phyloP scores from a whole-genome alignment of 164 flowering plant species.

The Vitis rupestris region DNA sequence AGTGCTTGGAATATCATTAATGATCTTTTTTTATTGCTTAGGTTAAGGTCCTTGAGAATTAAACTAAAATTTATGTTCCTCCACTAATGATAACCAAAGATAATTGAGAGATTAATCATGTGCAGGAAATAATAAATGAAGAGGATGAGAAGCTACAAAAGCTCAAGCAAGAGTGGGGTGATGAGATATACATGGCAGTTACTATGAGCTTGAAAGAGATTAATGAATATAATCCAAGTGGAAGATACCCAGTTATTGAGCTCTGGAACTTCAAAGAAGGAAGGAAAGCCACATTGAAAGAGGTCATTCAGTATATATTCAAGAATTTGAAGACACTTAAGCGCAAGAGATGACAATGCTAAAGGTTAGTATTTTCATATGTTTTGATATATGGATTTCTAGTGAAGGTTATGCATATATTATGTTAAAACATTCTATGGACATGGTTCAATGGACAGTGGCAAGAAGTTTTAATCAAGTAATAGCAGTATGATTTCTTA shows the following conservation, averaged over 20 bases:
- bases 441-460: no score
- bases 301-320: slow-evolving; percentile 38
- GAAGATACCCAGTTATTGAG: slow-evolving; percentile 46
- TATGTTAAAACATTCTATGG: no score
- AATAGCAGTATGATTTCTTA: no score
- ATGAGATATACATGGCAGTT: slow-evolving; percentile 41
- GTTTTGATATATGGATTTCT: no score
- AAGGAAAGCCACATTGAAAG: slow-evolving; percentile 58
- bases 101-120: background rate
- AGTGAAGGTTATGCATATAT: no score
- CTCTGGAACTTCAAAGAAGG: slow-evolving; percentile 62
- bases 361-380: slow-evolving; percentile 10
- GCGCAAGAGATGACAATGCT: slow-evolving; percentile 32
- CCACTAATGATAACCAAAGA: background rate
- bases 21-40: background rate
- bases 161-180: slow-evolving; percentile 51
- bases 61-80: background rate
- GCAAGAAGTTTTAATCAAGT: no score
- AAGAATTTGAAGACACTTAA: slow-evolving; percentile 28
- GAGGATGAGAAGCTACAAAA: slow-evolving; percentile 44
- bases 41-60: background rate
- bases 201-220: slow-evolving; percentile 40
- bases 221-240: slow-evolving; percentile 62
- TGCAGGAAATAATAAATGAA: slow-evolving; percentile 49
- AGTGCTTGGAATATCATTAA: background rate